phyloP scores from a whole-genome alignment of 1,284 basidiomycete species.

The Polyporus tsugae region DNA sequence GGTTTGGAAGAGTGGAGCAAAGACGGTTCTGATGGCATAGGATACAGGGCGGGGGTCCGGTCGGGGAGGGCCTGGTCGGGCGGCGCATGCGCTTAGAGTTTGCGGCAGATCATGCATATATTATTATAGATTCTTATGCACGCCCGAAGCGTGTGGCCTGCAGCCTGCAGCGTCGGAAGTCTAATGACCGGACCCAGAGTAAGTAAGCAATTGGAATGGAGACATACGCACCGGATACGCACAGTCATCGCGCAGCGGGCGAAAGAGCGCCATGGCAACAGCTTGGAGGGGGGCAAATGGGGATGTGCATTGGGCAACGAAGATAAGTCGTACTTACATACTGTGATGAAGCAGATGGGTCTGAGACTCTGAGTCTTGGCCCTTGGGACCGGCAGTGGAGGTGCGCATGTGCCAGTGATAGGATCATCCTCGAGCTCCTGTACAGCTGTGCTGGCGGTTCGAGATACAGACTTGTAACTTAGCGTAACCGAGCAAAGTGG shows the following conservation, averaged over 20 bases:
- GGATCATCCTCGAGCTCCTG: conserved; percentile 8
- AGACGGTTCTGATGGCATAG: background rate
- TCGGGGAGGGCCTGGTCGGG: background rate
- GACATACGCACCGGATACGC: background rate
- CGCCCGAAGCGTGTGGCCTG: background rate
- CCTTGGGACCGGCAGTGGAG: background rate
- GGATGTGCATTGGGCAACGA: background rate
- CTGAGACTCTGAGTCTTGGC: too few relatives aligned
- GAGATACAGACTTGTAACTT: too few relatives aligned
- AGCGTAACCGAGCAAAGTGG: background rate
- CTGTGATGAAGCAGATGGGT: background rate
- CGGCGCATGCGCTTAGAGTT: background rate
- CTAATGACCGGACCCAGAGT: too few relatives aligned
- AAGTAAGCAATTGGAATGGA: too few relatives aligned
- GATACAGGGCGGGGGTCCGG: background rate
- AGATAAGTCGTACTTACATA: too few relatives aligned
- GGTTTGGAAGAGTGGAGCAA: background rate
- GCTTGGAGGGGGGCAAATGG: background rate
- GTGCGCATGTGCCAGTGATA: conserved; percentile 7
- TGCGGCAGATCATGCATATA: background rate
- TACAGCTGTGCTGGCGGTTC: background rate
- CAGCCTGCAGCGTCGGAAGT: too few relatives aligned
- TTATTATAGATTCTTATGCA: too few relatives aligned
- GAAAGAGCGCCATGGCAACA: conserved; percentile 15
- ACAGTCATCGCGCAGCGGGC: conserved; percentile 7